Percentiles rank a stretch among this genome's conserved stretches.
Conservation (phyloP, 495 filamentous ascomycete species). For the Neurospora pannonica region DNA sequence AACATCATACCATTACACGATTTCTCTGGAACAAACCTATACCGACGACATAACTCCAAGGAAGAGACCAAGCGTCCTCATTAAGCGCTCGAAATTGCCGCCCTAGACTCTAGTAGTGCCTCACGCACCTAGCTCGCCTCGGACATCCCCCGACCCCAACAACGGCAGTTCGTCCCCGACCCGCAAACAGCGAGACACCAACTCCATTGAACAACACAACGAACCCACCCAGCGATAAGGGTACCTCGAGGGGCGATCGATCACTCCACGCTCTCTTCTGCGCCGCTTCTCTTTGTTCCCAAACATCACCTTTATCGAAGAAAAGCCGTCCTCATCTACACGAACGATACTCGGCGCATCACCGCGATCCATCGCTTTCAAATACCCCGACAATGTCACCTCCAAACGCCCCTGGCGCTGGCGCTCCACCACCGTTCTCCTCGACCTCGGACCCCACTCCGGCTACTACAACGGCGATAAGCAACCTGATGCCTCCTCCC, state of each 20-base stretch:
- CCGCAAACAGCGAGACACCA: not conserved
- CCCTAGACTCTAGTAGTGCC: not conserved
- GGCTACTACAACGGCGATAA: slow-evolving; percentile 6
- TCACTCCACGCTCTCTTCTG: not conserved
- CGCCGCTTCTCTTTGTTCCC: not conserved
- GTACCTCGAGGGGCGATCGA: not conserved
- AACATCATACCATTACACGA: not conserved
- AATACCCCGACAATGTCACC: not conserved
- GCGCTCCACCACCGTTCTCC: not conserved
- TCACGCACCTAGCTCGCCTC: not conserved
- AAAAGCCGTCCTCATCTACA: not conserved
- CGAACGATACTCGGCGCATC: not conserved
- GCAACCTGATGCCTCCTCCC: slow-evolving; percentile 14
- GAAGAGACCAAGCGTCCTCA: not conserved
- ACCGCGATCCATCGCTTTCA: not conserved
- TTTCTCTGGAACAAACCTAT: not conserved
- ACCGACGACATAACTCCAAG: not conserved
- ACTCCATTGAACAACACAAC: not conserved
- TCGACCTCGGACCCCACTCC: not conserved
- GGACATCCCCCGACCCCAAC: not conserved
- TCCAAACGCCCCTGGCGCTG: not conserved
- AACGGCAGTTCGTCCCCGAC: not conserved
- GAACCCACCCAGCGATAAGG: not conserved
- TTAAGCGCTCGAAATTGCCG: not conserved
- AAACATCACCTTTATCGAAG: not conserved